Evolutionary conservation across 768 basidiomycete species (phyloP), one percentile per base, ranked within the genome.

Genomic region (Collybia nuda): DNA sequence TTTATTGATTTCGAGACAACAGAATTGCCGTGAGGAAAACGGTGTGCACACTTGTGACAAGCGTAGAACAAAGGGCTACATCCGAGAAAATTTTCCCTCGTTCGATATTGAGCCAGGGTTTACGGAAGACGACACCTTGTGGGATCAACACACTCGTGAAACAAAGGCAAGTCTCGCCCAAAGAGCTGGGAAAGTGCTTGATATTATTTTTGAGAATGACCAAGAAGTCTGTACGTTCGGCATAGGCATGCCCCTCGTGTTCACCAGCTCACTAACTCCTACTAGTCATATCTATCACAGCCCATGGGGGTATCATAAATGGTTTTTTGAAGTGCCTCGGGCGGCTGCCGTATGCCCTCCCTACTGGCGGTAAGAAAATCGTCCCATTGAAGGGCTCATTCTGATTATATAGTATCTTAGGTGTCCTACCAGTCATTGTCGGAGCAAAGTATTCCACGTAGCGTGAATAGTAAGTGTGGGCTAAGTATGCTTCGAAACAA

Each of bases 11-110:
- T 12, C 7, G 19, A 39, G 37, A 12, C 40, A 3, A 6, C 50
- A 90, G 89, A 76, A 85, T 52, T 77, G 81, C 42, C 79, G 88
- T 24, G 89, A 91, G 63, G 75, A 75, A 52, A 78, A 80, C 51
- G 81, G 87, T 0, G 75, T 79, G 1, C 86, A 89, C 51, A 88
- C 87, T 0, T 89, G 86, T 58, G 88, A 91, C 63, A 76, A 78
- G 54, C 78, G 88, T 12, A 70, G 72, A 17, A 69, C 74, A 2
- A 70, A 67, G 26, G 71, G 78, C 0, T 73, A 78, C 47, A 83
- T 90, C 52, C 56, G 63, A 0, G 49, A 51, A 0, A 56, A 72
- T 5, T 88, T 80, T 59, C 81, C 84, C 0, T 62, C 66, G 4
- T 84, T 84, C 59, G 54, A 45, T 6, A 75, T 88, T 40, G 86